These are phyloP conservation scores for Abrus precatorius DNA, from an alignment of 306 rosid genomes.

Conservation along the genomic window DNA sequence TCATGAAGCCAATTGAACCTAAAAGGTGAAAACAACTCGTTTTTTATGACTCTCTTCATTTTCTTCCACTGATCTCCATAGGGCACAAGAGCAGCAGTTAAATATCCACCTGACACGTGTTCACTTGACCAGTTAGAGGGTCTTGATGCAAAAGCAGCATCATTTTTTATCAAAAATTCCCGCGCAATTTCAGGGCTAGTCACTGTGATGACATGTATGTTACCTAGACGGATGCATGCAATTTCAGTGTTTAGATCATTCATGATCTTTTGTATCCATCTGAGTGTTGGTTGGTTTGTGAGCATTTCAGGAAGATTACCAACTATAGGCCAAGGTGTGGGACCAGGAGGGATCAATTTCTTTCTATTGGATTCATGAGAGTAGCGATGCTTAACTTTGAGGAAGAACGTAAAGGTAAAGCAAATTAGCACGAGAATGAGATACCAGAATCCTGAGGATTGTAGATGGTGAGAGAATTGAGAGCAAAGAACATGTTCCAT, in stretches of 20 bases:
- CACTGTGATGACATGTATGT: slow-evolving; percentile 3
- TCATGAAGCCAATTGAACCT: slow-evolving; percentile 8
- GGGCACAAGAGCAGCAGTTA: neutral
- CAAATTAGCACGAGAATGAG: too few species aligned
- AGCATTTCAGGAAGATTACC: slow-evolving; percentile 19
- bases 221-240: slow-evolving; percentile 7
- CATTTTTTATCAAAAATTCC: slow-evolving; percentile 24
- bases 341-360: neutral
- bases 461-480: too few species aligned
- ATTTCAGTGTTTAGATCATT: neutral
- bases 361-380: too few species aligned
- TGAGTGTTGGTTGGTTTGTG: neutral
- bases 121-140: slow-evolving; percentile 19
- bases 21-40: neutral
- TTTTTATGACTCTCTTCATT: slow-evolving; percentile 18
- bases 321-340: slow-evolving; percentile 11
- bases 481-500: too few species aligned
- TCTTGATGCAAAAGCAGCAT: slow-evolving; percentile 46
- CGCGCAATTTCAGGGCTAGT: neutral
- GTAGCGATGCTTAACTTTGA: too few species aligned
- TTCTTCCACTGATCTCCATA: slow-evolving; percentile 37
- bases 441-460: too few species aligned
- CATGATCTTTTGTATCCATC: neutral
- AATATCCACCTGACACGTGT: slow-evolving; percentile 20
- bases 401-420: too few species aligned